Percentiles rank a stretch among this genome's conserved stretches.
These are phyloP conservation scores for Lecanicillium sp. DNA, from an alignment of 2,329 filamentous ascomycete genomes.

Conservation along the genomic window DNA sequence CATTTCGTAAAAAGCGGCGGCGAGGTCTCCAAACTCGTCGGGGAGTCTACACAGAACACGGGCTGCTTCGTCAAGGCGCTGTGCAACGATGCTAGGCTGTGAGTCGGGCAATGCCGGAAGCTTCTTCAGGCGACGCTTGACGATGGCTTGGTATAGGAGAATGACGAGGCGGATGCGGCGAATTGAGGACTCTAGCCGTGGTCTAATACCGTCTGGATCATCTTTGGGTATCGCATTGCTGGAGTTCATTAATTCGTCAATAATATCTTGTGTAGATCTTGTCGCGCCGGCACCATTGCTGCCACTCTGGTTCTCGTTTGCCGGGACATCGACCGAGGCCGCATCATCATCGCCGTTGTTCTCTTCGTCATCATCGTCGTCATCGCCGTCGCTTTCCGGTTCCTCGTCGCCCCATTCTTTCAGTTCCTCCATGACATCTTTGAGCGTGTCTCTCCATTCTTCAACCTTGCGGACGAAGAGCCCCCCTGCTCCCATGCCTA, in stretches of 20 bases:
- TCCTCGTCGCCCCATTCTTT: slow-evolving; percentile 80
- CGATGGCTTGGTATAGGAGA: slow-evolving; percentile 59
- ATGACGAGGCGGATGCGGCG: slow-evolving; percentile 59
- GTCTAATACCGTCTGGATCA: slow-evolving; percentile 55
- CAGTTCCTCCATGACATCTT: slow-evolving; percentile 78
- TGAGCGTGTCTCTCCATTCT: slow-evolving; percentile 64
- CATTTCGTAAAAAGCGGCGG: slow-evolving; percentile 63
- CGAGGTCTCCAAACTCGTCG: slow-evolving; percentile 61
- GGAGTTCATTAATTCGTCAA: slow-evolving; percentile 62
- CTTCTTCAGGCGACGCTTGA: slow-evolving; percentile 60
- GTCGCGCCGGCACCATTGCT: slow-evolving; percentile 18
- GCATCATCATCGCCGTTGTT: slow-evolving; percentile 30
- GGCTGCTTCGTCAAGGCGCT: slow-evolving; percentile 48
- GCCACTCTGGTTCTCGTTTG: too few species aligned
- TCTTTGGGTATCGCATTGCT: slow-evolving; percentile 52
- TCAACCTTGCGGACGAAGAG: slow-evolving; percentile 64
- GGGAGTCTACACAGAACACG: slow-evolving; percentile 51
- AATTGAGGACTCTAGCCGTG: slow-evolving; percentile 55
- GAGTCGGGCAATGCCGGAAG: slow-evolving; percentile 35
- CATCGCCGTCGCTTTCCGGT: slow-evolving; percentile 50
- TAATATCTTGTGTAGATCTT: slow-evolving; percentile 42
- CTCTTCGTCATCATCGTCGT: slow-evolving; percentile 38
- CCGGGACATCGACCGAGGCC: slow-evolving; percentile 29
- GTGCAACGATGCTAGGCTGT: slow-evolving; percentile 22
- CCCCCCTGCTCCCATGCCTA: slow-evolving; percentile 58